Base-by-base conservation (phyloP, 768 basidiomycete species). In the Rickenella mellea region DNA sequence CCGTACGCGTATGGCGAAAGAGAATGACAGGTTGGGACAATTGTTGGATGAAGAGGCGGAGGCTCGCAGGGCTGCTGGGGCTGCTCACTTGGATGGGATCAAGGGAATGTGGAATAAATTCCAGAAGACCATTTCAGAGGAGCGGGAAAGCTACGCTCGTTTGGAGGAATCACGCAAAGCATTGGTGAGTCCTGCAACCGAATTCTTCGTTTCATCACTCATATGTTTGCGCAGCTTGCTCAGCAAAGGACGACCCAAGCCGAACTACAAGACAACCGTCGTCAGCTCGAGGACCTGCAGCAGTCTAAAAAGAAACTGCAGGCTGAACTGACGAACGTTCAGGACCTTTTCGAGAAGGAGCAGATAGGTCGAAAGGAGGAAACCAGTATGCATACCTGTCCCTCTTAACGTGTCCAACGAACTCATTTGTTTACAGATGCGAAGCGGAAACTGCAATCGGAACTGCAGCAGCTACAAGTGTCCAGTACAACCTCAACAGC, bases 151-250 rank as follows among this genome's bases (percentile, higher is more conserved):
- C 44, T 81, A 80, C 47, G 55, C 66, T 30, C 74, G 76, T 20
- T 59, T 83, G 11, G 83, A 84, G 49, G 83, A 82, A 48, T 83
- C 81, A 12, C 68, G 76, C 35, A 80, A 77, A 52, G 80, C 82
- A 41, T 56, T 85, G 50, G 80, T 83, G 57, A 48, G 77, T 59
- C 14, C 10, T 36, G 17, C 19, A 14, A 2, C 10, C 11, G 14
- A 21, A 21, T 15, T 40, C 27, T 45, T 9, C 12, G 15, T n/a
- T 10, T 39, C 27, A 29, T 24, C 31, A 33, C 46, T 48, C 22
- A 40, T 5, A 12, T 32, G 15, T n/a, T 48, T 28, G 24, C 11
- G 20, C 48, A 86, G 83, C 55, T 80, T 25, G 70, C 77, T 9
- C 82, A 83, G 53, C 81, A 85, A 54, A 71, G 76, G 19, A 70